These are phyloP conservation scores for Chaetomiaceae sp. DNA, from an alignment of 2,329 filamentous ascomycete genomes.

Conservation along the genomic window DNA sequence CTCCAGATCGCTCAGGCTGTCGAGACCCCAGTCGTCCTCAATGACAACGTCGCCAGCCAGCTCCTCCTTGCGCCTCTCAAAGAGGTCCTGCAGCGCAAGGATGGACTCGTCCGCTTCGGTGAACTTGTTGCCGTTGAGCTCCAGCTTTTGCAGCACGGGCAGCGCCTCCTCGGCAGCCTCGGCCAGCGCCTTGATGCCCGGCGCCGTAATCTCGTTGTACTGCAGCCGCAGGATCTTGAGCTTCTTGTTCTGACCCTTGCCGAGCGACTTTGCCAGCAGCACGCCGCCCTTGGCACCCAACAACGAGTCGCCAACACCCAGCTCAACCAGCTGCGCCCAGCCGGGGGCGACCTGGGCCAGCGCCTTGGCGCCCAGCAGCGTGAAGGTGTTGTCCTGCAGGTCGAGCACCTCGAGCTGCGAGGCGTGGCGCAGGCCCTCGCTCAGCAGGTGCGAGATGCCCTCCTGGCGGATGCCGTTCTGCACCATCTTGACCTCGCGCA, in stretches of 20 bases:
- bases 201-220: constrained; percentile 87
- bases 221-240: constrained; percentile 79
- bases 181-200: constrained; percentile 67
- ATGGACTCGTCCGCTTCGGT: constrained; percentile 76
- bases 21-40: constrained; percentile 80
- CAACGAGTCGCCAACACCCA: constrained; percentile 85
- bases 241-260: constrained; percentile 69
- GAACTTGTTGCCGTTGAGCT: constrained; percentile 96
- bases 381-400: constrained; percentile 97
- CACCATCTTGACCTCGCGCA: constrained; percentile 91
- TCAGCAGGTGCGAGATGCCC: constrained; percentile 77
- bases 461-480: constrained; percentile 97
- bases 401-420: constrained; percentile 71
- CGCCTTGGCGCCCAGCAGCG: constrained; percentile 70
- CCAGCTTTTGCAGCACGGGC: constrained; percentile 75
- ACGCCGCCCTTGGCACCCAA: constrained; percentile 73
- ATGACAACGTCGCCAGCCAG: constrained; percentile 60
- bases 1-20: constrained; percentile 81
- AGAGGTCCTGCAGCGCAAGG: constrained; percentile 61
- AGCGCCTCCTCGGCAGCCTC: constrained; percentile 64
- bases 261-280: constrained; percentile 67
- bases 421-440: constrained; percentile 70
- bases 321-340: constrained; percentile 74
- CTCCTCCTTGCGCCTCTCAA: constrained; percentile 75
- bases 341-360: constrained; percentile 68